Evolutionary conservation across 129 eudicot species (phyloP).

Genomic region (Lonicera japonica): DNA sequence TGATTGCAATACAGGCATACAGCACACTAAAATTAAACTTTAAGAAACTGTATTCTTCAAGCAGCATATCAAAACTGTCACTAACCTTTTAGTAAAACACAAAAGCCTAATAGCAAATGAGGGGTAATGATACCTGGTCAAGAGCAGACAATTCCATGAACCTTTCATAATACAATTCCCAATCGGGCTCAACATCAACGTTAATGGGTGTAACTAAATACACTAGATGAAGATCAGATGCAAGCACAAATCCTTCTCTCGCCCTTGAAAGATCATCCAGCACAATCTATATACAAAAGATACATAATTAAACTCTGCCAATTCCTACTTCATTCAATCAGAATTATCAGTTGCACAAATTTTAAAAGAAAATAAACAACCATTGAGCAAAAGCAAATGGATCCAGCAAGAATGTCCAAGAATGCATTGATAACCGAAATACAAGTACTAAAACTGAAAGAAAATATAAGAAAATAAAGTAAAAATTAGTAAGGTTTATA

Average conservation of each 20-base stretch:
- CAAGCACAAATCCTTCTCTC: constrained; percentile 96
- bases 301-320: not conserved
- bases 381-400: not conserved
- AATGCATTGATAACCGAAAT: constrained; percentile 5
- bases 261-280: constrained; percentile 97
- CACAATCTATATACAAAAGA: constrained; percentile 51
- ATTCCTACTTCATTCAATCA: not conserved
- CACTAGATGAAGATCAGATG: constrained; percentile 93
- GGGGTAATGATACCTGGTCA: constrained; percentile 60
- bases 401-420: constrained; percentile 2
- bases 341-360: not conserved
- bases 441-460: not conserved
- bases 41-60: not conserved
- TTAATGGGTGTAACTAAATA: constrained; percentile 90
- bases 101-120: not conserved
- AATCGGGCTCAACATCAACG: constrained; percentile 95
- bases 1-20: not conserved
- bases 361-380: no score
- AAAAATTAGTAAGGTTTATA: not conserved
- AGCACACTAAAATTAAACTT: constrained; percentile 2
- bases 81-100: not conserved
- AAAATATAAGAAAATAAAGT: not conserved
- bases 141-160: constrained; percentile 78
- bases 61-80: not conserved
- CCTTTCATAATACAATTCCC: constrained; percentile 93